Conservation (phyloP, 192 early-diverging fungal species). For the Linnemannia schmuckeri region DNA sequence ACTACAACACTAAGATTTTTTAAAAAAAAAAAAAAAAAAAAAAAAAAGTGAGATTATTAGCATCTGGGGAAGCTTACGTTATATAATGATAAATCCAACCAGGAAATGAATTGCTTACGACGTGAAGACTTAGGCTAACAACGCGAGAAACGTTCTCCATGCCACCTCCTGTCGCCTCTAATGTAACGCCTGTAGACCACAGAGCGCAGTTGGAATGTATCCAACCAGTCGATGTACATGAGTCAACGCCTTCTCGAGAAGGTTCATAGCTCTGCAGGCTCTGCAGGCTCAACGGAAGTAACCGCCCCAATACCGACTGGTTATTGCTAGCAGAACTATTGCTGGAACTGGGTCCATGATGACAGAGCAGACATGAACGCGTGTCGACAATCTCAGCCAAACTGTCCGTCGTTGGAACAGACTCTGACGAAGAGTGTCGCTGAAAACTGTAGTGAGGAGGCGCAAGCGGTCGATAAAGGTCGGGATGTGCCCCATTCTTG, state of each 20-base stretch:
- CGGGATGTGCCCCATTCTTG: background rate
- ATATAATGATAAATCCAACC: background rate
- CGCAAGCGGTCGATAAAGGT: slow-evolving; percentile 8
- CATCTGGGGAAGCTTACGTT: background rate
- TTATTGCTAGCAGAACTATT: background rate
- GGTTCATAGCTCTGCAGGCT: background rate
- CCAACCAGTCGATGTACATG: slow-evolving; percentile 4
- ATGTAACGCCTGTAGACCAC: slow-evolving; percentile 21
- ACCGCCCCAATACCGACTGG: background rate
- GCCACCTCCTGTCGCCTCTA: slow-evolving; percentile 20
- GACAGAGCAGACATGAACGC: slow-evolving; percentile 14
- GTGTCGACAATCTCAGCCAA: background rate
- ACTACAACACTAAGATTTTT: background rate
- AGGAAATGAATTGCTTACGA: background rate
- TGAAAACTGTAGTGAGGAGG: slow-evolving; percentile 6
- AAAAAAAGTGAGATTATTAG: background rate
- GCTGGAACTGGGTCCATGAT: background rate
- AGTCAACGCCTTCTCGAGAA: background rate
- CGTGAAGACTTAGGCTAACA: background rate
- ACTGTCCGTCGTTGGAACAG: background rate
- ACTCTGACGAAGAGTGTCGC: background rate
- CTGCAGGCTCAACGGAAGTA: background rate
- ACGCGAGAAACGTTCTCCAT: background rate
- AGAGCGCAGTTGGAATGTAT: slow-evolving; percentile 25
- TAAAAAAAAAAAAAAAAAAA: background rate